Evolutionary conservation across 257 asterid genomes (phyloP), one percentile per base, ranked within the genome.

Genomic region (Capsicum pubescens): DNA sequence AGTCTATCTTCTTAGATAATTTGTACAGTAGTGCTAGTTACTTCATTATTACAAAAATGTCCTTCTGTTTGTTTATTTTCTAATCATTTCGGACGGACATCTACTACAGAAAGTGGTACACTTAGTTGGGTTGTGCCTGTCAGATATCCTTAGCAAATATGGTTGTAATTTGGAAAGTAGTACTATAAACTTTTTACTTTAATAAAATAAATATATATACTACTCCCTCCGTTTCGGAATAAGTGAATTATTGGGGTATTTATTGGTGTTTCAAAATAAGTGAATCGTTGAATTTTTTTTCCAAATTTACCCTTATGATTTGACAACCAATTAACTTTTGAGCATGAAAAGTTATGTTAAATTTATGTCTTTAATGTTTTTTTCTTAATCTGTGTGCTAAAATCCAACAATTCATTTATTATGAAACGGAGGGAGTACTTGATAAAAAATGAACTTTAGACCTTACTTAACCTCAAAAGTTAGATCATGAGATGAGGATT

Each of bases 151-250:
- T 54, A 8, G 81, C 64, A 8, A 26, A 52, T 26, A 52, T 76
- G 26, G 81, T 76, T 54, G 81, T 59, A 72, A 72, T 50, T 72
- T 72, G 59, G 81, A 52, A 76, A 26, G 26, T 52, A 52, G 61
- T 52, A 52, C 44, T 15, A 3, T 13, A 26, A 50, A 76, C 64
- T 52, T 48, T 21, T 11, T 48, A 9, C 4, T 44, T 17, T 69
- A 72, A 19, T 39, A 15, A 0, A 57, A 57, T 21, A 52, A 1
- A 21, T 2, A 63, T 21, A 63, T 21, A 0, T 54, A 26, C 1
- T 26, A 26, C 32, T 26, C 1, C 32, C 32, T 26, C 32, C 32
- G 32, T 26, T 26, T 26, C 32, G 2, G 1, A 26, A 26, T 26
- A 26, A 26, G 32, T 26, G 2, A 26, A 26, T 26, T 26, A 0